These are phyloP conservation scores for Aspergillus uvarum DNA, from an alignment of 2,329 filamentous ascomycete genomes.

Conservation along the genomic window DNA sequence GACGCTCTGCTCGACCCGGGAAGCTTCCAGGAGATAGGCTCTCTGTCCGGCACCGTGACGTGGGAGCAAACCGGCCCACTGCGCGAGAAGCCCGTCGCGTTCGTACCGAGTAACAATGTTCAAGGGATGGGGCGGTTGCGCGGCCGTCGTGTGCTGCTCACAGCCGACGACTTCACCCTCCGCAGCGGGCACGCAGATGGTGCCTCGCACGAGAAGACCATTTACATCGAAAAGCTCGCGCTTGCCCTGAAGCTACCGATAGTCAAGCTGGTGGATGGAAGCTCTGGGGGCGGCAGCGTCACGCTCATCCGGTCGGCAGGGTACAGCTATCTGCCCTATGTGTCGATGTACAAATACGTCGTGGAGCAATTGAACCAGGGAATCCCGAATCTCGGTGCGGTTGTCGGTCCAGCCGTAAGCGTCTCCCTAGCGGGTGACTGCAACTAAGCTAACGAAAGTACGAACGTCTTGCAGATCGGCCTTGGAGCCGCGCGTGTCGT, in stretches of 20 bases:
- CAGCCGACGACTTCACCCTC: constrained; percentile 64
- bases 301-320: constrained; percentile 58
- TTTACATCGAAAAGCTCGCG: constrained; percentile 63
- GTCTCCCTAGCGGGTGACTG: neutral
- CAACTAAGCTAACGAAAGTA: neutral
- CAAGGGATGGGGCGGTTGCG: constrained; percentile 57
- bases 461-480: constrained; percentile 47
- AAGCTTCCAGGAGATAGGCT: constrained; percentile 61
- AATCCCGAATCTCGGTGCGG: constrained; percentile 64
- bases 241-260: constrained; percentile 59
- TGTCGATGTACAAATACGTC: constrained; percentile 55
- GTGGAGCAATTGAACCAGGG: constrained; percentile 61
- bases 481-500: constrained; percentile 62
- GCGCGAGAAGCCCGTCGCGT: constrained; percentile 48
- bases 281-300: constrained; percentile 62
- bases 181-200: constrained; percentile 65
- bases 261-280: constrained; percentile 64
- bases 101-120: constrained; percentile 62
- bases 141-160: constrained; percentile 58
- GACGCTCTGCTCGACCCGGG: constrained; percentile 57
- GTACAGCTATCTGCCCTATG: constrained; percentile 61
- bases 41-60: constrained; percentile 57
- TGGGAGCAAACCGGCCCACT: constrained; percentile 51
- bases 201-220: constrained; percentile 56
- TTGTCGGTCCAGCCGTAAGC: constrained; percentile 58